These are phyloP conservation scores for Lasiosphaeria miniovina DNA, from an alignment of 495 filamentous ascomycete species.

Conservation along the genomic window DNA sequence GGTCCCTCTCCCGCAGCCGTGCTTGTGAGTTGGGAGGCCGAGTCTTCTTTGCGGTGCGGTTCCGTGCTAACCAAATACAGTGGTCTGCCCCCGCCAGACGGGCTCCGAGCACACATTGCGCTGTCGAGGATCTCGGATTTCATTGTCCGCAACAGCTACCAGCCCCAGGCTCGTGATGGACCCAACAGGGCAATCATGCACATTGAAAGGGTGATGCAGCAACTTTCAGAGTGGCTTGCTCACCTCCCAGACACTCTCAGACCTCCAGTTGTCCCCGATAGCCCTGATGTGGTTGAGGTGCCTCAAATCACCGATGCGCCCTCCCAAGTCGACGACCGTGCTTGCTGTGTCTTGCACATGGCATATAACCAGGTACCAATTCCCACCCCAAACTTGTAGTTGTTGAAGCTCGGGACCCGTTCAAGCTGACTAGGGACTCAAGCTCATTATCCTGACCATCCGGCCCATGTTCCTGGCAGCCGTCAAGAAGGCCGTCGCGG, in stretches of 20 bases:
- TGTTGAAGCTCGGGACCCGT: not conserved
- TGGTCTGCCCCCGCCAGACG: conserved; percentile 31
- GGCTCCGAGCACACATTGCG: conserved; percentile 38
- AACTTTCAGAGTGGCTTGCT: conserved; percentile 26
- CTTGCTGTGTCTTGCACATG: conserved; percentile 34
- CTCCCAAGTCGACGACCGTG: not conserved
- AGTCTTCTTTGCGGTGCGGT: not conserved
- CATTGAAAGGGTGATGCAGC: conserved; percentile 23
- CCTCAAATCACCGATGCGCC: not conserved
- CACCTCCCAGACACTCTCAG: conserved; percentile 13
- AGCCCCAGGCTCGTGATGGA: conserved; percentile 5
- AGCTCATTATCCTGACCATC: conserved; percentile 40
- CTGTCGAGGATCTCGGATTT: conserved; percentile 37
- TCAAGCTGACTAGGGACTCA: conserved; percentile 10
- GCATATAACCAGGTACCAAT: conserved; percentile 37
- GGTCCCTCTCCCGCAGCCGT: conserved; percentile 31
- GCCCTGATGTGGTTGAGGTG: not conserved
- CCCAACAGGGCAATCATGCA: conserved; percentile 8
- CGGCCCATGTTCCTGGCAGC: conserved; percentile 40
- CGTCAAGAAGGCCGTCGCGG: conserved; percentile 35
- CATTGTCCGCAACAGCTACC: conserved; percentile 37
- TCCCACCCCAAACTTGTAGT: not conserved
- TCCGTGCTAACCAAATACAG: conserved; percentile 10
- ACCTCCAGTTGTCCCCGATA: not conserved
- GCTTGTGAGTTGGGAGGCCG: conserved; percentile 19